Evolutionary conservation across 2,329 filamentous ascomycete genomes (phyloP).

Genomic region (Botrytis fabae): DNA sequence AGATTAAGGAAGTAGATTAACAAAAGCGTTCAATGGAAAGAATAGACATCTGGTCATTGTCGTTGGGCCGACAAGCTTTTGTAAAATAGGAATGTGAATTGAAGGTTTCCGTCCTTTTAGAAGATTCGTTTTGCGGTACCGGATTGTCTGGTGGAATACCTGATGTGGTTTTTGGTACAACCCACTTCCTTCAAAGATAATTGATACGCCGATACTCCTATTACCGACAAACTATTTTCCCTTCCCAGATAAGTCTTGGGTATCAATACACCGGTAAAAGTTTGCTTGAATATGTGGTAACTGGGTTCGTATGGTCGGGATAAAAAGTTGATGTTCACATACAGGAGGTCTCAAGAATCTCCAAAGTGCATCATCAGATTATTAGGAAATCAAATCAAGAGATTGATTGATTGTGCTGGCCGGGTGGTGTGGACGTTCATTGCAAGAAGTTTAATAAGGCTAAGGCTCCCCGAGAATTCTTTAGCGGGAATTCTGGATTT

Average conservation of each 20-base stretch:
- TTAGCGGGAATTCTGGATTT: constrained; percentile 11
- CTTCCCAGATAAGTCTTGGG: not conserved
- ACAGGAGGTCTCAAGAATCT: constrained; percentile 13
- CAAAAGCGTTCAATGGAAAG: constrained; percentile 40
- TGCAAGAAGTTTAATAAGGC: constrained; percentile 14
- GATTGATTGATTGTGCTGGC: constrained; percentile 16
- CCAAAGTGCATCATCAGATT: constrained; percentile 12
- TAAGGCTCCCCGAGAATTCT: constrained; percentile 15
- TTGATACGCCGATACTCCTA: constrained; percentile 22
- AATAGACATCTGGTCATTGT: constrained; percentile 43
- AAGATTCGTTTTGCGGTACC: constrained; percentile 19
- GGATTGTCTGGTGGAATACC: constrained; percentile 9
- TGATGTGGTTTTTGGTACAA: constrained; percentile 22
- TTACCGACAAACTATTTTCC: constrained; percentile 13
- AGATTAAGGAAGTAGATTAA: constrained; percentile 43
- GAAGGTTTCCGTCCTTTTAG: not conserved
- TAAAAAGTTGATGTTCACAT: constrained; percentile 7
- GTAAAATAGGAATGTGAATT: constrained; percentile 18
- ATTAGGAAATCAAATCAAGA: constrained; percentile 9
- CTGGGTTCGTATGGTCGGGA: not conserved
- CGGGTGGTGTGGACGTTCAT: not conserved
- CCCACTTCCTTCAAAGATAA: constrained; percentile 23
- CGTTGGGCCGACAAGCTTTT: constrained; percentile 34
- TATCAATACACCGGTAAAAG: not conserved
- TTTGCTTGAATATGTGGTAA: not conserved